Evolutionary conservation across 352 stramenopile genomes (phyloP).

Genomic region (Pythium rhizo-oryzae): DNA sequence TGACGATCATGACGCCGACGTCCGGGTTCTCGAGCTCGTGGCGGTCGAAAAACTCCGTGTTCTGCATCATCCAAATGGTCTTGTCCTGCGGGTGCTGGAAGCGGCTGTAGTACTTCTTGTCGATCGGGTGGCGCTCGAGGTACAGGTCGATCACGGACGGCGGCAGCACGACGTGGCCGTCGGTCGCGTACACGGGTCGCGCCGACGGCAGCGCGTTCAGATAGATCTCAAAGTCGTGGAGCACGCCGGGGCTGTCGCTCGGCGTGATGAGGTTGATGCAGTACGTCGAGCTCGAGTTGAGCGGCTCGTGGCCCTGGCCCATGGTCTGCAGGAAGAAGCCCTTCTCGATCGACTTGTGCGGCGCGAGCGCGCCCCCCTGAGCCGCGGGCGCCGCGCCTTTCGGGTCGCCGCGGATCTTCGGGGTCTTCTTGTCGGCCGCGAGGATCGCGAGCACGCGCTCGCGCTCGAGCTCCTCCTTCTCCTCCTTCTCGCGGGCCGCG

Average conservation of each 20-base stretch:
- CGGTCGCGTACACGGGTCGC: conserved; percentile 52
- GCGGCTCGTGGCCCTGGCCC: conserved; percentile 70
- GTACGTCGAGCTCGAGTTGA: conserved; percentile 61
- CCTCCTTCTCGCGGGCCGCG: conserved; percentile 44
- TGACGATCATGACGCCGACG: conserved; percentile 83
- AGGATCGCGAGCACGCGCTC: conserved; percentile 20
- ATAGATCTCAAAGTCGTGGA: conserved; percentile 77
- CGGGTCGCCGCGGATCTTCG: conserved; percentile 31
- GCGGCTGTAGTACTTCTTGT: conserved; percentile 72
- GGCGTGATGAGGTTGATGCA: conserved; percentile 81
- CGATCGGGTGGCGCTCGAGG: conserved; percentile 69
- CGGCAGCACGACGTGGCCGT: conserved; percentile 48
- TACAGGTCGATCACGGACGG: conserved; percentile 82
- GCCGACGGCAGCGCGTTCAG: conserved; percentile 69
- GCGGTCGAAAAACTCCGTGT: conserved; percentile 83
- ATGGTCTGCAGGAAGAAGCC: conserved; percentile 76
- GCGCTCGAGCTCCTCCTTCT: conserved; percentile 42
- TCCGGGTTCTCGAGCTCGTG: conserved; percentile 70
- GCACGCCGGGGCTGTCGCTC: conserved; percentile 55
- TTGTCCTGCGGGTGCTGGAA: conserved; percentile 61
- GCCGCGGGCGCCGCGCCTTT: conserved; percentile 5
- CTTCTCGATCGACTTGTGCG: conserved; percentile 32
- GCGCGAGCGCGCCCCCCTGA: conserved; percentile 32
- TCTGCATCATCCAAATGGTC: conserved; percentile 88
- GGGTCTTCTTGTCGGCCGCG: conserved; percentile 22